Conservation (phyloP, 2,329 filamentous ascomycete genomes). For the Penicillium sclerotiorum region DNA sequence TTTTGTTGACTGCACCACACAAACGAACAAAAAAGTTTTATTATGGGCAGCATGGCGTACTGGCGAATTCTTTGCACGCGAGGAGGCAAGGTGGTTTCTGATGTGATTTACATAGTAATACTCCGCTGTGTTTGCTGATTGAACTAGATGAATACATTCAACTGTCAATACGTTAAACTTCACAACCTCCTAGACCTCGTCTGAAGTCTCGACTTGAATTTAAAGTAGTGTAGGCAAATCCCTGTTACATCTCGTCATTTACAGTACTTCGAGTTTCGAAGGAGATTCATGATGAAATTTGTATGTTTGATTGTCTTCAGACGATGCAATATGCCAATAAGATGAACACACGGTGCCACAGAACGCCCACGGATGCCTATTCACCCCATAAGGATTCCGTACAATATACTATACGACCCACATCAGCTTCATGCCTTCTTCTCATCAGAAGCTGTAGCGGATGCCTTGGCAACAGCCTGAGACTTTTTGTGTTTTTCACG, state of each 20-base stretch:
- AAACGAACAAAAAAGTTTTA: constrained; percentile 34
- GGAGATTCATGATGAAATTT: too few species aligned
- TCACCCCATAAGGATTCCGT: constrained; percentile 2
- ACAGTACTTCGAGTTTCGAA: too few species aligned
- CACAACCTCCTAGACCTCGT: too few species aligned
- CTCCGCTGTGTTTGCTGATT: constrained; percentile 17
- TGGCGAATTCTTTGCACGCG: constrained; percentile 35
- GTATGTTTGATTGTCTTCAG: constrained; percentile 3
- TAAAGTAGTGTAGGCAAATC: too few species aligned
- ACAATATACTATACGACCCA: neutral
- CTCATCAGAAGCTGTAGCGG: constrained; percentile 15
- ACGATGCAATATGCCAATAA: constrained; percentile 10
- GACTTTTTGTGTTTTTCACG: constrained; percentile 60
- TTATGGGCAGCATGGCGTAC: constrained; percentile 45
- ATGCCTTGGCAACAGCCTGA: constrained; percentile 20
- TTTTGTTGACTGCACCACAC: constrained; percentile 13
- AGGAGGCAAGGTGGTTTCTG: constrained; percentile 22
- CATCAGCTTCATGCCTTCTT: constrained; percentile 16
- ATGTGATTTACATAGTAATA: constrained; percentile 26
- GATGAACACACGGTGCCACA: constrained; percentile 17
- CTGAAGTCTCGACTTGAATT: neutral
- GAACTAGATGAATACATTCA: constrained; percentile 23
- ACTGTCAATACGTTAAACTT: constrained; percentile 11
- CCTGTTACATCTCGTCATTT: too few species aligned
- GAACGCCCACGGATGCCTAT: constrained; percentile 24